A percentile compares a stretch with the other conserved stretches of the same genome.
phyloP scores from a whole-genome alignment of 2,329 filamentous ascomycete genomes.

The Botrytis fragariae region DNA sequence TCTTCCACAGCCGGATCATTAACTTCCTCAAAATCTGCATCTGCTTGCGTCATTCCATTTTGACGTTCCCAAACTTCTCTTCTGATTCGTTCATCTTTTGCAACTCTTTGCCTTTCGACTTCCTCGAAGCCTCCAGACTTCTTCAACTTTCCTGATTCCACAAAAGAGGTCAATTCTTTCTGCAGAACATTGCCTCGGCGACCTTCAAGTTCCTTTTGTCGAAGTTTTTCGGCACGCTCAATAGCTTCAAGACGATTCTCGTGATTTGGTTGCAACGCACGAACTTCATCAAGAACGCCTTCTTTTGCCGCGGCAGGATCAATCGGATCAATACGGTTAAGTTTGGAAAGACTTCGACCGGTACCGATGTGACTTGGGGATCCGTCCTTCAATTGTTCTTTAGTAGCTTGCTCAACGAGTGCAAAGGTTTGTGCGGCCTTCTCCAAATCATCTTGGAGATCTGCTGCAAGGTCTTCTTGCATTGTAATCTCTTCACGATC shows the following conservation, averaged over 20 bases:
- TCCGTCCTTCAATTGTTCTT: slow-evolving; percentile 85
- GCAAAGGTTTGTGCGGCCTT: slow-evolving; percentile 92
- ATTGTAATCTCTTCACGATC: slow-evolving; percentile 92
- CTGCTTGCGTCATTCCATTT: slow-evolving; percentile 49
- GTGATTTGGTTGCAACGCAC: slow-evolving; percentile 91
- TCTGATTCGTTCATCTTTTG: slow-evolving; percentile 82
- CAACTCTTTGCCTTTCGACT: slow-evolving; percentile 77
- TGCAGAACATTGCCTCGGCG: slow-evolving; percentile 70
- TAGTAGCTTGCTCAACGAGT: slow-evolving; percentile 95
- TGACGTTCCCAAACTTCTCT: slow-evolving; percentile 72
- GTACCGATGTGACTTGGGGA: slow-evolving; percentile 51
- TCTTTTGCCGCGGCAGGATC: slow-evolving; percentile 86
- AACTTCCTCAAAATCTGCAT: slow-evolving; percentile 23
- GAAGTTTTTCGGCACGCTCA: slow-evolving; percentile 88
- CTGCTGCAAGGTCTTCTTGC: slow-evolving; percentile 91
- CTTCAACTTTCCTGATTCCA: slow-evolving; percentile 87
- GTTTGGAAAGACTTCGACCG: slow-evolving; percentile 55
- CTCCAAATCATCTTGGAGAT: slow-evolving; percentile 90
- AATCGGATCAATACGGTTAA: slow-evolving; percentile 51
- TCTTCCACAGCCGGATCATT: slow-evolving; percentile 11
- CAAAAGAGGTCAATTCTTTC: slow-evolving; percentile 80
- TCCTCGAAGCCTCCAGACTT: slow-evolving; percentile 96
- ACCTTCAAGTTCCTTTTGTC: slow-evolving; percentile 82
- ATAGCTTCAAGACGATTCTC: slow-evolving; percentile 92
- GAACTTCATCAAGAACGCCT: slow-evolving; percentile 85